A percentile compares a stretch with the other conserved stretches of the same genome.
These are phyloP conservation scores for Exophiala bonariae DNA, from an alignment of 2,329 filamentous ascomycete species.

Conservation along the genomic window DNA sequence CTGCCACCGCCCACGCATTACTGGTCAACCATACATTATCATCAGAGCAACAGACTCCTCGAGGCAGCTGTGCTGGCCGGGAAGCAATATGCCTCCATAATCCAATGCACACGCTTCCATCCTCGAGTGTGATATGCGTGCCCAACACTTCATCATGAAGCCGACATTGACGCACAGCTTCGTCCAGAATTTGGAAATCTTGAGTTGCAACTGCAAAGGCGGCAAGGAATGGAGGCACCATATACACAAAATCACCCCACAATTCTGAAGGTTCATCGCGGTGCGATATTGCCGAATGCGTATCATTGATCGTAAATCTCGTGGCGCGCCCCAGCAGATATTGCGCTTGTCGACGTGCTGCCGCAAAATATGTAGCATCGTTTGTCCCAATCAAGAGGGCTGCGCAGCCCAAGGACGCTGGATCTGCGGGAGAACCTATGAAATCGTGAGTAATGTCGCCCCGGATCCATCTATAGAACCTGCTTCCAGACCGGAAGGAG, in stretches of 20 bases:
- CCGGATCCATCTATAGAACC: too few relatives aligned
- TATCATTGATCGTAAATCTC: conserved; percentile 41
- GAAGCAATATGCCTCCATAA: conserved; percentile 50
- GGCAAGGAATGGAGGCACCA: conserved; percentile 52
- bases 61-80: conserved; percentile 36
- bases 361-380: conserved; percentile 35
- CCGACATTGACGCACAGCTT: conserved; percentile 41
- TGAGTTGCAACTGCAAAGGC: conserved; percentile 44
- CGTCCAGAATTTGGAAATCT: conserved; percentile 36
- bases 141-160: conserved; percentile 44
- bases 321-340: conserved; percentile 42
- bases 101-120: conserved; percentile 23
- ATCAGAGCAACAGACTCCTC: conserved; percentile 45
- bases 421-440: conserved; percentile 34
- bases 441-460: background rate
- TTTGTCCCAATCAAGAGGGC: conserved; percentile 45
- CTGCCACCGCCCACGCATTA: conserved; percentile 51
- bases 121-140: conserved; percentile 22
- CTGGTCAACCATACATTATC: conserved; percentile 30
- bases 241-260: conserved; percentile 52
- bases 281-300: conserved; percentile 45
- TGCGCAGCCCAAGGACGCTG: conserved; percentile 46
- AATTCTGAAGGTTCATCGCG: conserved; percentile 43
- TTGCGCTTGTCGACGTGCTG: conserved; percentile 42
- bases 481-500: too few relatives aligned